These are phyloP conservation scores for Nepenthes gracilis DNA, from an alignment of 148 eudicot genomes.

Conservation along the genomic window DNA sequence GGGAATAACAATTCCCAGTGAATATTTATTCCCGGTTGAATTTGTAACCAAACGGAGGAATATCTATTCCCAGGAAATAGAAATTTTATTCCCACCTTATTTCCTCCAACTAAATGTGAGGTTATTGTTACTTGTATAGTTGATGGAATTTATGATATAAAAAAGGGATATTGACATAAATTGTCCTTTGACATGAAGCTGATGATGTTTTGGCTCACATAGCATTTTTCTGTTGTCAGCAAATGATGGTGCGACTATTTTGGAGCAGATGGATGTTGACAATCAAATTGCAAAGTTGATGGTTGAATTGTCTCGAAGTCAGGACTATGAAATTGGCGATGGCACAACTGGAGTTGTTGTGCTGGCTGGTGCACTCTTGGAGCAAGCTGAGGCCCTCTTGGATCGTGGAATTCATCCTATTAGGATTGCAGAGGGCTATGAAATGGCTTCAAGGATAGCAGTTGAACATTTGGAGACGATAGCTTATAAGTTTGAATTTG, in stretches of 20 bases:
- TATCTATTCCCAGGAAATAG: too few relatives aligned
- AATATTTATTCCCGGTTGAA: too few relatives aligned
- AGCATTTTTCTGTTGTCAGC: slow-evolving; percentile 28
- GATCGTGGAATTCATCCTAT: slow-evolving; percentile 97
- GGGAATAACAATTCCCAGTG: too few relatives aligned
- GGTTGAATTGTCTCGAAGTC: slow-evolving; percentile 95
- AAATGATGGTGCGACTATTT: slow-evolving; percentile 96
- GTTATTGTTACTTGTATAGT: too few relatives aligned
- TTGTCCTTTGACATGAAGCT: too few relatives aligned
- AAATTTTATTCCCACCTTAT: too few relatives aligned
- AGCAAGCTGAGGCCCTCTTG: slow-evolving; percentile 72
- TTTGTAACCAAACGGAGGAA: too few relatives aligned
- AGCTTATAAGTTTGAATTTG: slow-evolving; percentile 73
- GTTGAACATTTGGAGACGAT: slow-evolving; percentile 73
- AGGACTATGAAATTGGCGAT: slow-evolving; percentile 97
- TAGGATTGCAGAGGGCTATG: slow-evolving; percentile 90
- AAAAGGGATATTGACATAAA: too few relatives aligned
- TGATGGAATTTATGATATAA: too few relatives aligned
- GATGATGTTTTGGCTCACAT: not conserved
- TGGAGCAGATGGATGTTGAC: slow-evolving; percentile 97
- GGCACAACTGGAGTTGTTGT: slow-evolving; percentile 99
- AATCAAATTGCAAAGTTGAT: slow-evolving; percentile 93
- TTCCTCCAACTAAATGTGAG: too few relatives aligned
- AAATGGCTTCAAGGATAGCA: slow-evolving; percentile 78
- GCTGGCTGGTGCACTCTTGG: slow-evolving; percentile 88